A percentile compares a stretch with the other conserved stretches of the same genome.
These are phyloP conservation scores for Talaromyces sp. DNA, from an alignment of 2,329 filamentous ascomycete genomes.

Conservation along the genomic window DNA sequence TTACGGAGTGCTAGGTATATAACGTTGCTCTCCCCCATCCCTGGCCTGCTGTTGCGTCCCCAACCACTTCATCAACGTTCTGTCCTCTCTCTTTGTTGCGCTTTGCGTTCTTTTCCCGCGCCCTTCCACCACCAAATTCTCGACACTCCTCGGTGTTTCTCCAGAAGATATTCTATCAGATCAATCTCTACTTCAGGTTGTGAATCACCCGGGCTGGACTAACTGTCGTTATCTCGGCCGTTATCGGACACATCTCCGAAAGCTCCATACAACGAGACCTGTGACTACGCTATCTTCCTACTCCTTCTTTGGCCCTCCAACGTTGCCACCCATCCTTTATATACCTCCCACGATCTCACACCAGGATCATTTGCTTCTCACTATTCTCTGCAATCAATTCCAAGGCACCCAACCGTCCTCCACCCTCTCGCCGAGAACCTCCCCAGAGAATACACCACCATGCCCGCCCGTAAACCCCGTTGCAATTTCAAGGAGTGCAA, in stretches of 20 bases:
- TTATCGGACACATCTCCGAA: slow-evolving; percentile 16
- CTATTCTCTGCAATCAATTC: neutral
- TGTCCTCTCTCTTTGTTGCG: neutral
- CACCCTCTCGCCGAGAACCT: neutral
- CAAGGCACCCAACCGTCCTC: neutral
- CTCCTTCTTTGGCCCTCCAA: slow-evolving; percentile 2
- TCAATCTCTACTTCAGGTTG: slow-evolving; percentile 1
- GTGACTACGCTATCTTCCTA: slow-evolving; percentile 14
- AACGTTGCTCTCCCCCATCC: neutral
- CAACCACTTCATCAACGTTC: neutral
- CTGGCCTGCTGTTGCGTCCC: neutral
- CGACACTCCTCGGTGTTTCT: neutral
- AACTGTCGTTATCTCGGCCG: slow-evolving; percentile 13
- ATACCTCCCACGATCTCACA: neutral
- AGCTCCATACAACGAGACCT: slow-evolving; percentile 1
- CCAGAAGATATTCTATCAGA: neutral
- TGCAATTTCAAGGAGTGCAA: slow-evolving; percentile 90
- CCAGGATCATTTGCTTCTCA: neutral
- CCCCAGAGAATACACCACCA: slow-evolving; percentile 24
- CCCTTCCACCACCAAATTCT: neutral
- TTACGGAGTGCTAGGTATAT: slow-evolving; percentile 18
- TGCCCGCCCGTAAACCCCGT: slow-evolving; percentile 57
- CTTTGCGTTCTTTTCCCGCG: neutral
- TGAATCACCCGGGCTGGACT: slow-evolving; percentile 11
- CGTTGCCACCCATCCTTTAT: slow-evolving; percentile 13